Evolutionary conservation across 228 moss, liverwort and hornwort genomes (phyloP).

Genomic region (Sphagnum fallax): DNA sequence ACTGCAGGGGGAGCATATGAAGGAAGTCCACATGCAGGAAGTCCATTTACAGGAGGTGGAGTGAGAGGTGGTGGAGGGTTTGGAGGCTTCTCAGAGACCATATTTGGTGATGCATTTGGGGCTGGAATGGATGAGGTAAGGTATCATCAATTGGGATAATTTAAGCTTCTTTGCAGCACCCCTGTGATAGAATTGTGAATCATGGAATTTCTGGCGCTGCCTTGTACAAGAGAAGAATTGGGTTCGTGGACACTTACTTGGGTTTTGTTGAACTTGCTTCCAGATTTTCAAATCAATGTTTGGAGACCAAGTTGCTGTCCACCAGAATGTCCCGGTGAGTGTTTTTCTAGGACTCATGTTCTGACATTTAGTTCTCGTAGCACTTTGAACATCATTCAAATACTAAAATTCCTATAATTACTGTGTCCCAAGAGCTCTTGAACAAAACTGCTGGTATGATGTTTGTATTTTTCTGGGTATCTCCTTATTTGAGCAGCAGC

Average conservation of each 20-base stretch:
- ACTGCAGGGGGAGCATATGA: conserved; percentile 12
- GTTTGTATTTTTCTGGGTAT: no score
- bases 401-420: no score
- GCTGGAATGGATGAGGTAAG: conserved; percentile 51
- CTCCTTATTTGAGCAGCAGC: neutral
- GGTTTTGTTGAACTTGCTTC: neutral
- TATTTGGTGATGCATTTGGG: conserved; percentile 41
- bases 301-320: conserved; percentile 38
- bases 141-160: conserved; percentile 13
- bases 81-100: conserved; percentile 25
- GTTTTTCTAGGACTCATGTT: neutral
- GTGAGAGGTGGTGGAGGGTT: conserved; percentile 19
- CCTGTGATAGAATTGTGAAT: no score
- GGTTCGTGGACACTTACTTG: no score
- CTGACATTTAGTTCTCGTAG: no score
- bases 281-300: conserved; percentile 53
- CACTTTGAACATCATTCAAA: no score
- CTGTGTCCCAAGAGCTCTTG: no score
- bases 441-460: neutral
- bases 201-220: no score
- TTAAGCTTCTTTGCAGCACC: no score
- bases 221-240: no score
- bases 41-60: conserved; percentile 7
- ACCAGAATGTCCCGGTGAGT: neutral
- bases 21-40: no score